phyloP scores from a whole-genome alignment of 495 filamentous ascomycete genomes.

The Aspergillus sparsus region DNA sequence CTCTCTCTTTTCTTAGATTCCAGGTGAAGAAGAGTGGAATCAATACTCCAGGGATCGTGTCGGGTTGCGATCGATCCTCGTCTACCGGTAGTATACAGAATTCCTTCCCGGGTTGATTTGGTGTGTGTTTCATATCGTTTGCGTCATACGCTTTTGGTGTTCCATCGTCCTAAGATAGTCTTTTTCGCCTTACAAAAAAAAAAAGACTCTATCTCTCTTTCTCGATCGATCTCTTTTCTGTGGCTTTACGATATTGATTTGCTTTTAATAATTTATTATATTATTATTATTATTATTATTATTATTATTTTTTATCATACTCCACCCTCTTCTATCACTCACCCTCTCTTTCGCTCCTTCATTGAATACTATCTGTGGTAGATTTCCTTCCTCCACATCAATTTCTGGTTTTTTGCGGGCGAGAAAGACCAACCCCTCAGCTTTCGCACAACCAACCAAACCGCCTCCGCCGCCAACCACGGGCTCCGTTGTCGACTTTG shows the following conservation, averaged over 20 bases:
- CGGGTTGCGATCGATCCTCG: background rate
- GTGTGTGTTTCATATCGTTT: constrained; percentile 26
- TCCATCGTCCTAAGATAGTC: constrained; percentile 6
- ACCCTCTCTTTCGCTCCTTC: no score
- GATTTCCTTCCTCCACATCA: no score
- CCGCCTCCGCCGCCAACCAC: constrained; percentile 17
- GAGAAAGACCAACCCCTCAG: constrained; percentile 17
- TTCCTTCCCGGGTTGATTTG: background rate
- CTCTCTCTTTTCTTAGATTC: background rate
- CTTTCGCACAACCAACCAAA: constrained; percentile 20
- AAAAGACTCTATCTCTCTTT: background rate
- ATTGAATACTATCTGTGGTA: no score
- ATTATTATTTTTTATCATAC: background rate
- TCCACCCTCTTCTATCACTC: background rate
- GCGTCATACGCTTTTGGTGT: constrained; percentile 23
- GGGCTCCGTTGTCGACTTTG: constrained; percentile 3
- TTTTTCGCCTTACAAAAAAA: background rate
- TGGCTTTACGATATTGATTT: constrained; percentile 6
- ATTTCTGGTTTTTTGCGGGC: constrained; percentile 8
- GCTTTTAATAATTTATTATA: background rate
- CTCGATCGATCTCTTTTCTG: constrained; percentile 3
- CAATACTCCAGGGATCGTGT: background rate
- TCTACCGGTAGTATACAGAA: background rate
- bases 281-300: background rate
- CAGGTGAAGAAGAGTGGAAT: constrained; percentile 3